Evolutionary conservation across 768 basidiomycete species (phyloP).

Genomic region (Xanthoconium purpureum): DNA sequence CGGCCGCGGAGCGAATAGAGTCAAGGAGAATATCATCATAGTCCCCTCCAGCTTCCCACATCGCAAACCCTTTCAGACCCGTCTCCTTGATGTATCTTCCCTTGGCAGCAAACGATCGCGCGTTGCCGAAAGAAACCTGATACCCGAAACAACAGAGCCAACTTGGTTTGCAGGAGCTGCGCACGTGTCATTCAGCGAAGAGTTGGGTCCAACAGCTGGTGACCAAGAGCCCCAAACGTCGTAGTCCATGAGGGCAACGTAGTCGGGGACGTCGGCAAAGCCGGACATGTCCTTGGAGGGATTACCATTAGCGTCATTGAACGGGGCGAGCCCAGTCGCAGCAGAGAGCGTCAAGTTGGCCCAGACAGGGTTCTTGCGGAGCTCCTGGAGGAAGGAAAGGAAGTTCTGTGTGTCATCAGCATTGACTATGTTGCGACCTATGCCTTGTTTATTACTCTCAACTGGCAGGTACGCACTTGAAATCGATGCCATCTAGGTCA

Average conservation of each 20-base stretch:
- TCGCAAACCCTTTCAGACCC: constrained; percentile 62
- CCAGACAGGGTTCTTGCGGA: constrained; percentile 53
- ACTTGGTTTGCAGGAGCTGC: constrained; percentile 50
- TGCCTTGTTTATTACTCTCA: constrained; percentile 77
- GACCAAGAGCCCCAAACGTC: constrained; percentile 56
- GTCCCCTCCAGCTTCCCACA: constrained; percentile 74
- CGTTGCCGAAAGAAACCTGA: constrained; percentile 67
- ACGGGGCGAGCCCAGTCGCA: constrained; percentile 66
- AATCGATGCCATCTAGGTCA: constrained; percentile 52
- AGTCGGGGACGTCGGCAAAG: constrained; percentile 69
- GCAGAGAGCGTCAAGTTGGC: constrained; percentile 63
- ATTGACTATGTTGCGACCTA: constrained; percentile 64
- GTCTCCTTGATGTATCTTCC: constrained; percentile 53
- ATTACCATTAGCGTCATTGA: constrained; percentile 51
- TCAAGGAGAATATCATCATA: constrained; percentile 57
- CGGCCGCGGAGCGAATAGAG: constrained; percentile 38
- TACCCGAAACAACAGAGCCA: constrained; percentile 74
- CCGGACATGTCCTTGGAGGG: constrained; percentile 67
- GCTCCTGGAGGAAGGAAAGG: constrained; percentile 67
- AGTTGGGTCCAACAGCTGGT: constrained; percentile 66
- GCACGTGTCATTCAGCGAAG: constrained; percentile 79
- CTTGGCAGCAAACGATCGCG: constrained; percentile 56
- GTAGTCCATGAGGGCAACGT: constrained; percentile 64
- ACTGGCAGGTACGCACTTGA: constrained; percentile 40
- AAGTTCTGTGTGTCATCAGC: constrained; percentile 69